Percentiles rank a stretch among this genome's conserved stretches.
phyloP scores from a whole-genome alignment of 2,329 filamentous ascomycete species.

The Talaromyces sp. region DNA sequence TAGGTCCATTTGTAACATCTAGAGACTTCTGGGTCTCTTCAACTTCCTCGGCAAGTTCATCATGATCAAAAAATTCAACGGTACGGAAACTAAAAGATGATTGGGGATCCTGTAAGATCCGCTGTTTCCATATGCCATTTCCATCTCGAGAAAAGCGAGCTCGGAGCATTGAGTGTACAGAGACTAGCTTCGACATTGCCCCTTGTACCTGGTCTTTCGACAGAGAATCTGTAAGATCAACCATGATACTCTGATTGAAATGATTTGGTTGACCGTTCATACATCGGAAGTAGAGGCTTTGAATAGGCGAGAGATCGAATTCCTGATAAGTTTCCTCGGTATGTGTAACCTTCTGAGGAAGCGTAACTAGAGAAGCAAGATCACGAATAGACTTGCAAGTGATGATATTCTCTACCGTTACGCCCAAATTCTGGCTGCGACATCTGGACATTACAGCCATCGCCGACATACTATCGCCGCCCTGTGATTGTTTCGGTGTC shows the following conservation, averaged over 20 bases:
- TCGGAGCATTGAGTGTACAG: conserved; percentile 24
- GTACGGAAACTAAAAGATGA: conserved; percentile 11
- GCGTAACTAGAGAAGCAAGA: conserved; percentile 17
- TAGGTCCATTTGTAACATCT: conserved; percentile 14
- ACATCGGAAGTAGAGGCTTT: conserved; percentile 23
- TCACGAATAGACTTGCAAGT: conserved; percentile 18
- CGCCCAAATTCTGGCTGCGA: conserved; percentile 16
- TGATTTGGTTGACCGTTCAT: conserved; percentile 19
- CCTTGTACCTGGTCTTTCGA: conserved; percentile 7
- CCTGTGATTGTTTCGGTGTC: conserved; percentile 3
- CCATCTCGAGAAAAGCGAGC: conserved; percentile 21
- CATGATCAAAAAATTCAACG: conserved; percentile 5
- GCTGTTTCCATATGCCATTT: conserved; percentile 21
- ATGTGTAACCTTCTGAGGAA: conserved; percentile 9
- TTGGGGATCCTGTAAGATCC: conserved; percentile 7
- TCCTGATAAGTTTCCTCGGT: conserved; percentile 17
- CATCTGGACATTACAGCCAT: conserved; percentile 21
- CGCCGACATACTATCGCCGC: conserved; percentile 20
- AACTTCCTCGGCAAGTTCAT: conserved; percentile 11
- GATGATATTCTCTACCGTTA: conserved; percentile 20
- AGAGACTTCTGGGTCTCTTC: conserved; percentile 16
- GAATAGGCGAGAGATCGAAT: conserved; percentile 26
- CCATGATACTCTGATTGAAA: conserved; percentile 25
- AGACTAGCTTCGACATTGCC: conserved; percentile 20
- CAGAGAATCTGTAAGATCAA: conserved; percentile 1